Evolutionary conservation across 2,329 filamentous ascomycete species (phyloP), one percentile per base, ranked within the genome.

Genomic region (Fusarium camptoceras): DNA sequence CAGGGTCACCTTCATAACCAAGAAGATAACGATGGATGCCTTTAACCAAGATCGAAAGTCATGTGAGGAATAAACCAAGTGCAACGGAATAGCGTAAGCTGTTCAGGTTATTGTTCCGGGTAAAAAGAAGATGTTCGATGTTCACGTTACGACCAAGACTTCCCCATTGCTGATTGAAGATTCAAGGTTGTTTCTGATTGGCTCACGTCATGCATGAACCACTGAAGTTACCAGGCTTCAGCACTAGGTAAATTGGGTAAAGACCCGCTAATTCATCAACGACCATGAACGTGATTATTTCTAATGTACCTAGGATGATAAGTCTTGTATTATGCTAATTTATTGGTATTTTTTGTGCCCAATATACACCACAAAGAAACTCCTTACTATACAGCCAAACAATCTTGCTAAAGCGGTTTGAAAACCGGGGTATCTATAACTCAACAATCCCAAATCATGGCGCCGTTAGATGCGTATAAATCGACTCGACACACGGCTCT

Each of bases 361-460:
- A 66, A 31, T 30, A 46, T 51, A 44, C 46, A 51, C 27, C 12
- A 47, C 8, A 46, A 59, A 25, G 39, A 56, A 46, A 56, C 55
- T 60, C 47, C 49, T 24, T 67, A 64, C 30, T 74, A 59, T 68
- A 73, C 59, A 60, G 59, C 41, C 41, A 48, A 53, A 44, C 39
- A 30, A 27, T 68, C 55, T 46, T 42, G 27, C 49, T 28, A 60
- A 49, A 37, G 59, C n/a, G 47, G 55, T 48, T 28, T 50, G 60
- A 58, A 47, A 74, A 66, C 55, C 70, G 61, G 73, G 73, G 73
- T 75, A 75, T 75, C 73, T 74, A 74, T 69, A 75, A 67, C 68
- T 55, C 57, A 68, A 66, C 54, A 70, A 68, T 54, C 34, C 61
- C 44, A 67, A 60, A 73, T 54, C 49, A 66, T 59, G 58, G 68